Conservation (phyloP, 164 flowering plant genomes). For the Pachysandra terminalis region DNA sequence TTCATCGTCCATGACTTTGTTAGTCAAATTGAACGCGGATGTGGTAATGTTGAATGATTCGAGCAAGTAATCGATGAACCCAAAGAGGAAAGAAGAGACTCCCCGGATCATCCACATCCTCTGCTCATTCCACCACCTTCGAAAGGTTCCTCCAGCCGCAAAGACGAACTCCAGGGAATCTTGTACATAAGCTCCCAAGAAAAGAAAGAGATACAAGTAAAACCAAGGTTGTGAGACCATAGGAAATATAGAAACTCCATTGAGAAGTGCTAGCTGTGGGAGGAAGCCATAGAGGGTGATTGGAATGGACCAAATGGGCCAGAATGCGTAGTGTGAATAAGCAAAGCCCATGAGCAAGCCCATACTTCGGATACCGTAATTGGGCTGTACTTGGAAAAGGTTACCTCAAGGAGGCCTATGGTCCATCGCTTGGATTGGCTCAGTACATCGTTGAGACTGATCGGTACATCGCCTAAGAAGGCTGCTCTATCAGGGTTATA, state of each 20-base stretch:
- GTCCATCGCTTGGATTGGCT: constrained; percentile 64
- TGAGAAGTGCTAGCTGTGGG: constrained; percentile 60
- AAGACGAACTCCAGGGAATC: constrained; percentile 43
- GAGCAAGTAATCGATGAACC: constrained; percentile 33
- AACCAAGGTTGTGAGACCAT: constrained; percentile 57
- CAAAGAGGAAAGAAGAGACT: constrained; percentile 44
- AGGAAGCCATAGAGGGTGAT: constrained; percentile 47
- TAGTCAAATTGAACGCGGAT: constrained; percentile 57
- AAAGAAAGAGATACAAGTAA: constrained; percentile 46
- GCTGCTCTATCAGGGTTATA: constrained; percentile 70
- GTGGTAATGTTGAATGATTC: constrained; percentile 34
- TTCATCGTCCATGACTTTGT: constrained; percentile 49
- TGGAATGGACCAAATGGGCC: constrained; percentile 55
- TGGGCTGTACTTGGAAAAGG: constrained; percentile 49
- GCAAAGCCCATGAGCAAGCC: constrained; percentile 43
- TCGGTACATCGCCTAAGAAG: constrained; percentile 64
- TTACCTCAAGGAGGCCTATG: constrained; percentile 53
- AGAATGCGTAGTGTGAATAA: constrained; percentile 34
- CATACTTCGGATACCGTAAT: constrained; percentile 33
- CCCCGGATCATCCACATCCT: constrained; percentile 75
- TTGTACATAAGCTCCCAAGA: constrained; percentile 54
- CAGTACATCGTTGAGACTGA: constrained; percentile 41
- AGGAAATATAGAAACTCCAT: constrained; percentile 45
- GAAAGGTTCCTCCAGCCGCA: constrained; percentile 29
- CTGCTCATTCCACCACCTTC: constrained; percentile 75